Conservation (phyloP, 805 yeast species). For the Candida adriatica region DNA sequence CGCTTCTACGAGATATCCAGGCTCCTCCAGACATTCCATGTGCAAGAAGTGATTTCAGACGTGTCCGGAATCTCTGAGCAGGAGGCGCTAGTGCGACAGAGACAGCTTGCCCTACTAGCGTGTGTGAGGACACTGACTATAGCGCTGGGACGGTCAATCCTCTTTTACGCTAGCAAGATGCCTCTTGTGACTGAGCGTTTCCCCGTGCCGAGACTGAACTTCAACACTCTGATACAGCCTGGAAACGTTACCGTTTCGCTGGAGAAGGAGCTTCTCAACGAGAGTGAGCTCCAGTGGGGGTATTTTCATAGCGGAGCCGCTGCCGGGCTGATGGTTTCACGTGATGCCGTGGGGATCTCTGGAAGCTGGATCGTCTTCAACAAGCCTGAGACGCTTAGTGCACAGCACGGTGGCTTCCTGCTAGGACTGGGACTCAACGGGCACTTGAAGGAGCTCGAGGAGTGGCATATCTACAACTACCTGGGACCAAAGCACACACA, state of each 20-base stretch:
- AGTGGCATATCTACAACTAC: slow-evolving; percentile 94
- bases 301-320: slow-evolving; percentile 89
- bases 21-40: slow-evolving; percentile 61
- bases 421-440: slow-evolving; percentile 90
- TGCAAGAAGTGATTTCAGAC: slow-evolving; percentile 42
- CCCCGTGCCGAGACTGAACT: slow-evolving; percentile 69
- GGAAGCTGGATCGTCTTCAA: slow-evolving; percentile 93
- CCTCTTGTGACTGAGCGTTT: slow-evolving; percentile 85
- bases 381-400: slow-evolving; percentile 51
- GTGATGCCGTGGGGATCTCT: slow-evolving; percentile 57
- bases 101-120: slow-evolving; percentile 51
- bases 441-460: slow-evolving; percentile 74
- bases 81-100: slow-evolving; percentile 46
- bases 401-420: slow-evolving; percentile 94
- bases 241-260: slow-evolving; percentile 55
- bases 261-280: slow-evolving; percentile 46
- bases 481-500: slow-evolving; percentile 81
- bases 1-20: slow-evolving; percentile 72
- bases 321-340: slow-evolving; percentile 72
- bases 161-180: slow-evolving; percentile 57
- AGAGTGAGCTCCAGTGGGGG: slow-evolving; percentile 64
- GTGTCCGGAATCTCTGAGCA: slow-evolving; percentile 40
- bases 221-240: slow-evolving; percentile 60
- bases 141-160: slow-evolving; percentile 73
- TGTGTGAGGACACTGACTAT: slow-evolving; percentile 68